These are phyloP conservation scores for Verticillium klebahnii DNA, from an alignment of 2,329 filamentous ascomycete genomes.

Conservation along the genomic window DNA sequence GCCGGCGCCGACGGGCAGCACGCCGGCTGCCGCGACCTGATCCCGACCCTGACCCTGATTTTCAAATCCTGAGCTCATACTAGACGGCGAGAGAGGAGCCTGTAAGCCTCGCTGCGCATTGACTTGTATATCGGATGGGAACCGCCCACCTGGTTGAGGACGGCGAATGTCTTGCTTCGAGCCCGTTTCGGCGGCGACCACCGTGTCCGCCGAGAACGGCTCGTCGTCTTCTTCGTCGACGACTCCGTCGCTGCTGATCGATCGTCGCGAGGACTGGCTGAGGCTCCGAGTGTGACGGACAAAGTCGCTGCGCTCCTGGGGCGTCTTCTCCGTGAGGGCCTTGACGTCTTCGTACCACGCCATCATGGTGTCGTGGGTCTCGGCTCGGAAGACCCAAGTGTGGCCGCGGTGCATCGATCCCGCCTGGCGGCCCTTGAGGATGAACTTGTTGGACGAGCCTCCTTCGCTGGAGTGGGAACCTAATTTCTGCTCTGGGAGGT, in stretches of 20 bases:
- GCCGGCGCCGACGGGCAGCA: background rate
- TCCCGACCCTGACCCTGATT: slow-evolving; percentile 51
- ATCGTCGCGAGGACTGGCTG: slow-evolving; percentile 60
- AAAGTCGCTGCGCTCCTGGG: slow-evolving; percentile 83
- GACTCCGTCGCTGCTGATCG: slow-evolving; percentile 68
- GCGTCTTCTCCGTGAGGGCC: slow-evolving; percentile 78
- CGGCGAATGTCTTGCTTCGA: slow-evolving; percentile 56
- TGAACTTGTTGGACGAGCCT: slow-evolving; percentile 93
- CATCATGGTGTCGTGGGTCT: slow-evolving; percentile 88
- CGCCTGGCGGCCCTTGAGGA: slow-evolving; percentile 92
- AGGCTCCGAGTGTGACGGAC: slow-evolving; percentile 78
- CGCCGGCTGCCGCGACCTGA: slow-evolving; percentile 1
- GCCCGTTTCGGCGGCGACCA: slow-evolving; percentile 46
- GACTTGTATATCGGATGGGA: slow-evolving; percentile 89
- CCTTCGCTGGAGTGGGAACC: slow-evolving; percentile 81
- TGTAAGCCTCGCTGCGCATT: slow-evolving; percentile 75
- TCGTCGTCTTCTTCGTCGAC: slow-evolving; percentile 71
- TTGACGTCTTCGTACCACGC: slow-evolving; percentile 96
- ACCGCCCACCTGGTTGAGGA: slow-evolving; percentile 89
- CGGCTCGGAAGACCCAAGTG: slow-evolving; percentile 67
- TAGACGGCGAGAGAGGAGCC: slow-evolving; percentile 73
- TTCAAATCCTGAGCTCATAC: slow-evolving; percentile 63
- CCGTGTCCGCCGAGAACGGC: slow-evolving; percentile 51
- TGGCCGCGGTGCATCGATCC: slow-evolving; percentile 83
- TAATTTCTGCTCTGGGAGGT: slow-evolving; percentile 90